Conservation (phyloP, 1,284 basidiomycete species). For the Hemileia vastatrix region DNA sequence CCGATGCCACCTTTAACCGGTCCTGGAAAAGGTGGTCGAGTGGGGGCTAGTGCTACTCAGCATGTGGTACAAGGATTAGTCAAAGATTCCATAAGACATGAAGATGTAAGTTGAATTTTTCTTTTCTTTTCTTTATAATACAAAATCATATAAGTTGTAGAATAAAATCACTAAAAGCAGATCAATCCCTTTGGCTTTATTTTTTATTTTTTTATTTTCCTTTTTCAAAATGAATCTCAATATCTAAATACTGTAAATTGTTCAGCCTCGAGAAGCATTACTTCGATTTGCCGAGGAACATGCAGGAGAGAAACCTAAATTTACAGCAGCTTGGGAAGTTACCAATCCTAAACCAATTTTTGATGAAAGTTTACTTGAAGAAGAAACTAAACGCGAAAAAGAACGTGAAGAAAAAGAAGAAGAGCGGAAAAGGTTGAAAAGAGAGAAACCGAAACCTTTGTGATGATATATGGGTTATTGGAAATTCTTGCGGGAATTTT, state of each 20-base stretch:
- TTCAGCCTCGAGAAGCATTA: conserved; percentile 21
- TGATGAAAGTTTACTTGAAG: conserved; percentile 16
- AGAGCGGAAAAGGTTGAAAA: conserved; percentile 19
- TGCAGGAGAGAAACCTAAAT: conserved; percentile 19
- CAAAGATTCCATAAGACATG: conserved; percentile 71
- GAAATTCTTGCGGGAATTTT: too few species aligned
- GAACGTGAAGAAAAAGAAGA: conserved; percentile 17
- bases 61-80: conserved; percentile 89
- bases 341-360: conserved; percentile 22
- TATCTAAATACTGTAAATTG: neutral
- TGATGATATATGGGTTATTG: too few species aligned
- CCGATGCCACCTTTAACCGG: conserved; percentile 85
- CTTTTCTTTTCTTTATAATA: conserved; percentile 28
- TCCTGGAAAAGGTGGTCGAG: conserved; percentile 79
- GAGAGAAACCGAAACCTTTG: conserved; percentile 20
- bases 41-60: conserved; percentile 89
- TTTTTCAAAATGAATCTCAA: too few species aligned
- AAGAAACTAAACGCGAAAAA: conserved; percentile 17
- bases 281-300: conserved; percentile 21
- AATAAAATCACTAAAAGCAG: neutral
- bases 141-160: neutral
- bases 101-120: conserved; percentile 66
- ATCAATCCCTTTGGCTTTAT: neutral
- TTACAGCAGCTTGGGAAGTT: conserved; percentile 20
- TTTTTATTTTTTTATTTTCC: too few species aligned